Percentiles rank a stretch among this genome's conserved stretches.
Conservation (phyloP, 495 filamentous ascomycete genomes). For the Penicillium paradoxum region DNA sequence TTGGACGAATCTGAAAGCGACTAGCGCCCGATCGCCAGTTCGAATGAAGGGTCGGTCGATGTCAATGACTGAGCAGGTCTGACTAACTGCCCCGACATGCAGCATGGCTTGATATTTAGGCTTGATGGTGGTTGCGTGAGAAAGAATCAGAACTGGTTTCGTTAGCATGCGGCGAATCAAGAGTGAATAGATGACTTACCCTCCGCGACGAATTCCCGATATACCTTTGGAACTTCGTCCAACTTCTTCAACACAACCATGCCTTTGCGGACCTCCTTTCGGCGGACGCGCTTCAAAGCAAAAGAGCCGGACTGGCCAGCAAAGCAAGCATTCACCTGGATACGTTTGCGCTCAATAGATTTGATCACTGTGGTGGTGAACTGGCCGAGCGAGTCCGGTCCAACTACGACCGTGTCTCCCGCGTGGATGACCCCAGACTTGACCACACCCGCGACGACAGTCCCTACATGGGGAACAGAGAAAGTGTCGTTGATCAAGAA, state of each 20-base stretch:
- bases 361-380: constrained; percentile 88
- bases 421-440: constrained; percentile 80
- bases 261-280: constrained; percentile 95
- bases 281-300: constrained; percentile 74
- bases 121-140: constrained; percentile 97
- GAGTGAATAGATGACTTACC: constrained; percentile 40
- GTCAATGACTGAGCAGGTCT: constrained; percentile 96
- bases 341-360: constrained; percentile 92
- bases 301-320: constrained; percentile 93
- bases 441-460: constrained; percentile 90
- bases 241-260: constrained; percentile 93
- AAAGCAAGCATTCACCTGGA: constrained; percentile 80
- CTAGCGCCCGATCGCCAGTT: constrained; percentile 85
- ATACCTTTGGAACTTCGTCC: constrained; percentile 70
- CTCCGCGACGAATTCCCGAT: constrained; percentile 90
- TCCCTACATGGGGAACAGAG: constrained; percentile 96
- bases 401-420: constrained; percentile 83
- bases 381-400: constrained; percentile 86
- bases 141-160: constrained; percentile 75
- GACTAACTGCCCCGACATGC: constrained; percentile 90
- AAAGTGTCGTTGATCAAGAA: constrained; percentile 97
- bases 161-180: constrained; percentile 10
- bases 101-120: constrained; percentile 98
- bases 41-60: constrained; percentile 95
- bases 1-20: constrained; percentile 93